Conservation (phyloP, 2,329 filamentous ascomycete species). For the Cadophora sp. region DNA sequence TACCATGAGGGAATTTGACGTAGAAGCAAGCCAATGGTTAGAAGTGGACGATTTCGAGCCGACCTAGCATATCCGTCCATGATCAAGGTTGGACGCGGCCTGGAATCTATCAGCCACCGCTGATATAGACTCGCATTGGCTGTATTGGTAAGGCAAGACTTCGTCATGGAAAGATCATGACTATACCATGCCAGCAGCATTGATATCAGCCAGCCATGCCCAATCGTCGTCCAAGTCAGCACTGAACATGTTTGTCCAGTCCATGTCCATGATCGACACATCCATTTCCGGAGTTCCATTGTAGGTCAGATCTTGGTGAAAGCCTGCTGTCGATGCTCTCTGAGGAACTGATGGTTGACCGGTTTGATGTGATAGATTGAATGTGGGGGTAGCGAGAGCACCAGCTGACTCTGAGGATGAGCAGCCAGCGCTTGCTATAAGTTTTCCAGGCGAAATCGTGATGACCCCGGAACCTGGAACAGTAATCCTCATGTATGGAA, state of each 20-base stretch:
- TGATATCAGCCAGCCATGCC: slow-evolving; percentile 30
- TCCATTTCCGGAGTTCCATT: not conserved
- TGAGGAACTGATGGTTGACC: not conserved
- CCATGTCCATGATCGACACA: slow-evolving; percentile 27
- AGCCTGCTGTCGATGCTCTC: not conserved
- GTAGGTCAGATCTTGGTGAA: not conserved
- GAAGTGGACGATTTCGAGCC: too few species aligned
- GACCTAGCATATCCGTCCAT: too few species aligned
- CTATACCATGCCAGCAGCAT: not conserved
- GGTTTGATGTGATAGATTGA: not conserved
- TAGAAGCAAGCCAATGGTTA: too few species aligned
- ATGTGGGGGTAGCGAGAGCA: not conserved
- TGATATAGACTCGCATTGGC: not conserved
- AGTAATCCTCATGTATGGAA: slow-evolving; percentile 21
- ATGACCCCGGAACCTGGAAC: slow-evolving; percentile 26
- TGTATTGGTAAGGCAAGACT: not conserved
- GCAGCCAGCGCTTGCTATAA: not conserved
- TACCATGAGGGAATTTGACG: too few species aligned
- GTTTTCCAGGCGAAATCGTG: slow-evolving; percentile 27
- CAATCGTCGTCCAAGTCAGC: slow-evolving; percentile 26
- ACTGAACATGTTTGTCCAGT: slow-evolving; percentile 24
- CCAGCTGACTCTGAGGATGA: not conserved
- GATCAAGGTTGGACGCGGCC: too few species aligned
- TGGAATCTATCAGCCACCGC: not conserved
- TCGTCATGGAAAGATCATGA: too few species aligned